phyloP scores from a whole-genome alignment of 2,329 filamentous ascomycete genomes.

The Talaromyces sp. region DNA sequence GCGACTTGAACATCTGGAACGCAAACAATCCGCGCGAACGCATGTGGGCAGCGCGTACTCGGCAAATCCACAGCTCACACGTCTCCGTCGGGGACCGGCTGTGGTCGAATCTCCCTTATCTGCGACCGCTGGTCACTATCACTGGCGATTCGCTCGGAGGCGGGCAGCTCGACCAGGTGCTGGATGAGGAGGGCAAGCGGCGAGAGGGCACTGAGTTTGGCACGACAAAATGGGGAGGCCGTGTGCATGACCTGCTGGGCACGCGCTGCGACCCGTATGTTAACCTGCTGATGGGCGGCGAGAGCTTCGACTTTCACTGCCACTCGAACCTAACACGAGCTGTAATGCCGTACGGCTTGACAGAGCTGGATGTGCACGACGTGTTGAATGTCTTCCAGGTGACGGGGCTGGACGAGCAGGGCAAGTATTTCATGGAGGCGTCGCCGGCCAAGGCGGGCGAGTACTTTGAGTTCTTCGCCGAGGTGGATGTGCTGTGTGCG shows the following conservation, averaged over 20 bases:
- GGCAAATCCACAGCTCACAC: slow-evolving; percentile 73
- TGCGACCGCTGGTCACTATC: slow-evolving; percentile 71
- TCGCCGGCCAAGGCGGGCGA: slow-evolving; percentile 44
- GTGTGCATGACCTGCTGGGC: slow-evolving; percentile 73
- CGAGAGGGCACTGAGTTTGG: slow-evolving; percentile 39
- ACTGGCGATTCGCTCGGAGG: slow-evolving; percentile 58
- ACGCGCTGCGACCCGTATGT: slow-evolving; percentile 84
- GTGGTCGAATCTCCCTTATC: slow-evolving; percentile 73
- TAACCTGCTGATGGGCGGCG: slow-evolving; percentile 66
- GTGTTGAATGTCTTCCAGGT: slow-evolving; percentile 85
- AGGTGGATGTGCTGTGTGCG: slow-evolving; percentile 67
- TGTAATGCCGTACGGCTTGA: slow-evolving; percentile 62
- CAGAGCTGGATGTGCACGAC: slow-evolving; percentile 74
- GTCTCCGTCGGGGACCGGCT: slow-evolving; percentile 67
- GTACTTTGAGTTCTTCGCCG: slow-evolving; percentile 73
- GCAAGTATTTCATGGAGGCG: slow-evolving; percentile 68
- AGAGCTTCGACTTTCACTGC: slow-evolving; percentile 75
- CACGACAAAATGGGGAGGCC: slow-evolving; percentile 53
- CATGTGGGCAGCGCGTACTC: slow-evolving; percentile 76
- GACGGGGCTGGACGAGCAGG: slow-evolving; percentile 67
- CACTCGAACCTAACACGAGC: slow-evolving; percentile 76
- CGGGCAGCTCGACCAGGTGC: slow-evolving; percentile 33
- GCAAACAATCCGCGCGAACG: slow-evolving; percentile 69
- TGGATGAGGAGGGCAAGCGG: slow-evolving; percentile 29
- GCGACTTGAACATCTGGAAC: slow-evolving; percentile 81